These are phyloP conservation scores for Ceratocystis cubensis DNA, from an alignment of 2,329 filamentous ascomycete genomes.

Conservation along the genomic window DNA sequence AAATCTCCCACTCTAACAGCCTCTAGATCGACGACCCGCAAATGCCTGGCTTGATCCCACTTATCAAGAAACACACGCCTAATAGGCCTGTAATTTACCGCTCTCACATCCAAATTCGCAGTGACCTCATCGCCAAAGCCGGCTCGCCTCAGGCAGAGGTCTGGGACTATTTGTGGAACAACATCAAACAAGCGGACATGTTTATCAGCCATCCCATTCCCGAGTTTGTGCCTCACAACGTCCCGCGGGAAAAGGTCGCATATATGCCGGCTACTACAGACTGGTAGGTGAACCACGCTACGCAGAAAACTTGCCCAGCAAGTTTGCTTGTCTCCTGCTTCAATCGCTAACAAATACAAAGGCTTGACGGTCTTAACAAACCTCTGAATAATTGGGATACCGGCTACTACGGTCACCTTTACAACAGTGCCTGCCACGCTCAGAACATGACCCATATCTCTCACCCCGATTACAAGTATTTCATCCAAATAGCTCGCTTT, in stretches of 20 bases:
- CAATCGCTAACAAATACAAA: constrained; percentile 23
- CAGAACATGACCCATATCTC: constrained; percentile 48
- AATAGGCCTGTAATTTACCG: constrained; percentile 67
- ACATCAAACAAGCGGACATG: constrained; percentile 57
- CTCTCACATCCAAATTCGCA: constrained; percentile 71
- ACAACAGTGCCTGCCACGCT: constrained; percentile 49
- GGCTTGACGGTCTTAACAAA: constrained; percentile 68
- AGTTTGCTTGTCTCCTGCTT: neutral
- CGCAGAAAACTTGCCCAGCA: neutral
- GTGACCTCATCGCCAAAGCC: constrained; percentile 52
- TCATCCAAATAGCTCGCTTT: constrained; percentile 69
- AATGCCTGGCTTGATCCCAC: constrained; percentile 65
- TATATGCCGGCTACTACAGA: constrained; percentile 74
- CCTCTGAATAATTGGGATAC: constrained; percentile 55
- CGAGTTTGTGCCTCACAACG: constrained; percentile 57
- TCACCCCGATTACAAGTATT: constrained; percentile 53
- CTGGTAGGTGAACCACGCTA: constrained; percentile 38
- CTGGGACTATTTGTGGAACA: constrained; percentile 64
- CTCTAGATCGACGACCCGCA: constrained; percentile 66
- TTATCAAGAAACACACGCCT: constrained; percentile 59
- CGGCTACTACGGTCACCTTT: constrained; percentile 62
- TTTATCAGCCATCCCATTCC: constrained; percentile 75
- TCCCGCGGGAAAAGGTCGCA: constrained; percentile 53
- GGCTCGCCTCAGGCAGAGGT: constrained; percentile 58
- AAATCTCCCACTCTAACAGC: neutral